Percentiles rank a stretch among this genome's conserved stretches.
phyloP scores from a whole-genome alignment of 306 rosid species.

The Citrullus mucosospermus region DNA sequence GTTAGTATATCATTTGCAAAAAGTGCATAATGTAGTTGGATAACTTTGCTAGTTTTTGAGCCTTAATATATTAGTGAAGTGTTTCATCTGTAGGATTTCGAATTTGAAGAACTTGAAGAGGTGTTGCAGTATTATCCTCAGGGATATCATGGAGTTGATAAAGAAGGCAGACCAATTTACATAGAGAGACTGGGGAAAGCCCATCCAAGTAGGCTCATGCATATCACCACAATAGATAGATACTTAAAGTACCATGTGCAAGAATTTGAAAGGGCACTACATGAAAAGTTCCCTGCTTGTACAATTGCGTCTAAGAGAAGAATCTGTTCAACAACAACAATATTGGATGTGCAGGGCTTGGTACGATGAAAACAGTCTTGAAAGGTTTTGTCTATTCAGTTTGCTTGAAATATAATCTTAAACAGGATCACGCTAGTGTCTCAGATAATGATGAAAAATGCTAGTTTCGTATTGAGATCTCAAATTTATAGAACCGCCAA shows the following conservation, averaged over 20 bases:
- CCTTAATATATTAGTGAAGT: conserved; percentile 19
- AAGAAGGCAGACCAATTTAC: conserved; percentile 94
- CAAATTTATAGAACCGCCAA: neutral
- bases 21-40: neutral
- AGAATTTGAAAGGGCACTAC: conserved; percentile 82
- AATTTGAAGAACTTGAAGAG: conserved; percentile 82
- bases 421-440: neutral
- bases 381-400: conserved; percentile 1
- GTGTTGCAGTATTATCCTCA: conserved; percentile 93
- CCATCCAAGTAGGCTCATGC: conserved; percentile 83
- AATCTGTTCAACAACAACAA: conserved; percentile 76
- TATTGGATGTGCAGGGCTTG: conserved; percentile 95
- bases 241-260: conserved; percentile 89
- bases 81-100: conserved; percentile 56
- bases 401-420: neutral
- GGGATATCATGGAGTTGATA: conserved; percentile 94
- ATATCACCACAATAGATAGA: conserved; percentile 68
- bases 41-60: neutral
- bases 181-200: conserved; percentile 93
- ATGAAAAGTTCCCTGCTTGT: conserved; percentile 90
- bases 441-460: neutral
- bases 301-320: conserved; percentile 79
- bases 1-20: neutral
- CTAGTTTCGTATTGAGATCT: neutral
- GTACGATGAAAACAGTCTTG: conserved; percentile 34